Percentiles rank a stretch among this genome's conserved stretches.
Evolutionary conservation across 495 filamentous ascomycete genomes (phyloP).

Genomic region (Recurvomyces mirabilis): DNA sequence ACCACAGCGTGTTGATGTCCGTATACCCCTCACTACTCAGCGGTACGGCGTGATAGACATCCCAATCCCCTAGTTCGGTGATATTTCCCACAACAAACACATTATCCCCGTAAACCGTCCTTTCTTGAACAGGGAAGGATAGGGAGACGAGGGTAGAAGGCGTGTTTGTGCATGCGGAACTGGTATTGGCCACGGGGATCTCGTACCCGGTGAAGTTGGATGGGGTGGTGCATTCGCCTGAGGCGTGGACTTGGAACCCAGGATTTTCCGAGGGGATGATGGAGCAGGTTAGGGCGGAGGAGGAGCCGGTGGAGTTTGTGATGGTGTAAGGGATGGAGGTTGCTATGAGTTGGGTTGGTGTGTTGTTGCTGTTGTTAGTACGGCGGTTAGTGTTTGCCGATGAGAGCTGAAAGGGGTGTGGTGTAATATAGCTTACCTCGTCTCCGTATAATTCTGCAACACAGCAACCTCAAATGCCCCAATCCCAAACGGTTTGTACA

Average conservation of each 20-base stretch:
- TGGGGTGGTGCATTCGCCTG: background rate
- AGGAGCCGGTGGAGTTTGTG: slow-evolving; percentile 1
- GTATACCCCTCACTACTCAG: slow-evolving; percentile 45
- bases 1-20: slow-evolving; percentile 45
- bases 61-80: slow-evolving; percentile 45
- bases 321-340: background rate
- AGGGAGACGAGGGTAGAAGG: slow-evolving; percentile 39
- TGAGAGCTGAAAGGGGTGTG: background rate
- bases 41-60: slow-evolving; percentile 37
- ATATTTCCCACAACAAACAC: slow-evolving; percentile 49
- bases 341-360: background rate
- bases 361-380: background rate
- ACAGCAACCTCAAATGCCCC: background rate
- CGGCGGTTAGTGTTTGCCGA: background rate
- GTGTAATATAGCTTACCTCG: background rate
- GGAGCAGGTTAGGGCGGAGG: background rate
- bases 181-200: background rate
- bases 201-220: background rate
- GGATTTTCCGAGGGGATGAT: background rate
- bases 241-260: background rate
- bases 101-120: slow-evolving; percentile 46
- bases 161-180: background rate
- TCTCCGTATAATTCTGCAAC: background rate
- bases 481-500: background rate
- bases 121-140: slow-evolving; percentile 47